phyloP scores from a whole-genome alignment of 192 early-diverging fungal genomes.

The Gonapodya sp. region DNA sequence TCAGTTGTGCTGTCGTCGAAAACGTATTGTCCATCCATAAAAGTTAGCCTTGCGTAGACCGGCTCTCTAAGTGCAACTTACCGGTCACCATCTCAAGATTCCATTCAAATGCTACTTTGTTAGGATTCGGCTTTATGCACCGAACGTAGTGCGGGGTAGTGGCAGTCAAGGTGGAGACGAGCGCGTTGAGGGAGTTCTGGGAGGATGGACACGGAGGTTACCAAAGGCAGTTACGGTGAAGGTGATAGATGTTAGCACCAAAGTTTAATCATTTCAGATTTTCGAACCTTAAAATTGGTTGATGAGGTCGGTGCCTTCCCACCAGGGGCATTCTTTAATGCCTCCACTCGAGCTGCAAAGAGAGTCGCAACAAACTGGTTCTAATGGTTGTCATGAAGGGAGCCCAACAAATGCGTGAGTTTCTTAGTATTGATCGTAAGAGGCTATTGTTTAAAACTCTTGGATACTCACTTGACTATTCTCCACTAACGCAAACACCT shows the following conservation, averaged over 20 bases:
- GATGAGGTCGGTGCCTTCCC: conserved; percentile 21
- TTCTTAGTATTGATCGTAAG: conserved; percentile 1
- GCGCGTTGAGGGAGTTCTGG: conserved; percentile 30
- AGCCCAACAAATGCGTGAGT: conserved; percentile 11
- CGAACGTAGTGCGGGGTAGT: conserved; percentile 50
- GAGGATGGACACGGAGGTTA: conserved; percentile 9
- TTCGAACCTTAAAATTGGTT: conserved; percentile 13
- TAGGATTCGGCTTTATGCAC: conserved; percentile 46
- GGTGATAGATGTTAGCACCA: too few relatives aligned
- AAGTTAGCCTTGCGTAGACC: neutral
- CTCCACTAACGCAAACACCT: conserved; percentile 37
- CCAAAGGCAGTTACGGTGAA: neutral
- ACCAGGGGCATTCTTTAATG: conserved; percentile 12
- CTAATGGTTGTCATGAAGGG: conserved; percentile 13
- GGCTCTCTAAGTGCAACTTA: conserved; percentile 13
- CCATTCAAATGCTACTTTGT: conserved; percentile 39
- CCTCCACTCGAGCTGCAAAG: conserved; percentile 18
- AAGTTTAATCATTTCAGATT: too few relatives aligned
- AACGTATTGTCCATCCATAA: too few relatives aligned
- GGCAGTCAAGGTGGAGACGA: conserved; percentile 32
- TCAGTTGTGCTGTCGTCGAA: conserved; percentile 33
- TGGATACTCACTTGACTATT: conserved; percentile 26
- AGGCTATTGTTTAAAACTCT: conserved; percentile 9
- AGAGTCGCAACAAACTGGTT: conserved; percentile 30
- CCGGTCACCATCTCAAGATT: conserved; percentile 36